Evolutionary conservation across 202 grass and related monocot genomes (phyloP).

Genomic region (Saccharum hybrid): DNA sequence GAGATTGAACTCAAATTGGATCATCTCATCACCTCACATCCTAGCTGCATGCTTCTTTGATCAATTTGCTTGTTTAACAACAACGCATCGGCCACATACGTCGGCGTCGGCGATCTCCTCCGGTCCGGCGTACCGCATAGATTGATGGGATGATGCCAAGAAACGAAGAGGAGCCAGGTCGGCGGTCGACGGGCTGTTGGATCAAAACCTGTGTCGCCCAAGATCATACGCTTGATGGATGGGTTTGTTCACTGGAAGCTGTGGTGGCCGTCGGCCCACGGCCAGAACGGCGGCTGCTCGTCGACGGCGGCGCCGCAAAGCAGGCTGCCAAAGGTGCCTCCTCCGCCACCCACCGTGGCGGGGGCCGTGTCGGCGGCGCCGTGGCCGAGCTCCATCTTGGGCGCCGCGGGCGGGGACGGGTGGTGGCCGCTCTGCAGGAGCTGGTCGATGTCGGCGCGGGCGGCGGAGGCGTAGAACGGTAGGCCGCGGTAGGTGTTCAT

Average conservation of each 20-base stretch:
- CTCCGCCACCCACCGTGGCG: not conserved
- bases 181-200: not conserved
- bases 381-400: slow-evolving; percentile 60
- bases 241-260: slow-evolving; percentile 38
- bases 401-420: slow-evolving; percentile 15
- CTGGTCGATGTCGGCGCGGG: slow-evolving; percentile 42
- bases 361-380: slow-evolving; percentile 20
- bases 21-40: not conserved
- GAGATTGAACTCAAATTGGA: slow-evolving; percentile 12
- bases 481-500: slow-evolving; percentile 41
- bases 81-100: not conserved
- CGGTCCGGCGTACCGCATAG: too few relatives aligned
- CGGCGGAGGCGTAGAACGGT: slow-evolving; percentile 57
- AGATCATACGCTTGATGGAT: not conserved
- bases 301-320: slow-evolving; percentile 61
- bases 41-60: not conserved
- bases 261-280: slow-evolving; percentile 67
- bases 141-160: not conserved
- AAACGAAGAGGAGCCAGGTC: not conserved
- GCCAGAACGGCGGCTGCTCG: slow-evolving; percentile 64
- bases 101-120: not conserved
- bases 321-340: slow-evolving; percentile 50
- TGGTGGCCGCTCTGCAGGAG: slow-evolving; percentile 32
- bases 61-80: slow-evolving; percentile 3
- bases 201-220: not conserved